Evolutionary conservation across 2,329 filamentous ascomycete genomes (phyloP).

Genomic region (Ophidiomyces ophidiicola): DNA sequence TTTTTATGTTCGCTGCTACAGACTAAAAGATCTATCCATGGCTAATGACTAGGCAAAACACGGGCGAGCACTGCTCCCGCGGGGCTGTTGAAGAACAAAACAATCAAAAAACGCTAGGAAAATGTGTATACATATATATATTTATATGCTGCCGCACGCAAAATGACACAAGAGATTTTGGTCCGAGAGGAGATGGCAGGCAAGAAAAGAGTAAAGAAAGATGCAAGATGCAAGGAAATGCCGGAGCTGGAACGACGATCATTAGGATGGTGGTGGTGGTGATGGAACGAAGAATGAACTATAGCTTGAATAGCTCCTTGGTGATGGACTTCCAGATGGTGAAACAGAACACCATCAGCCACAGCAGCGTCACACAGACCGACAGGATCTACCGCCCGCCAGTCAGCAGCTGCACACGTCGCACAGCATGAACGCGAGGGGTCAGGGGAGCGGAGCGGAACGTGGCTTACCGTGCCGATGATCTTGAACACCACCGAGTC

Average conservation of each 20-base stretch:
- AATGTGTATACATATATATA: not conserved
- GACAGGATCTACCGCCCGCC: conserved; percentile 8
- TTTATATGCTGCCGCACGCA: not conserved
- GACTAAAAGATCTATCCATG: too few relatives aligned
- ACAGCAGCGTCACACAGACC: conserved; percentile 11
- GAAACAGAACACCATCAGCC: conserved; percentile 14
- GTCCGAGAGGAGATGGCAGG: too few relatives aligned
- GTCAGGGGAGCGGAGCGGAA: not conserved
- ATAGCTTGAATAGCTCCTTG: conserved; percentile 13
- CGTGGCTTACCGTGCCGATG: conserved; percentile 14
- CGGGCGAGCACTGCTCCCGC: too few relatives aligned
- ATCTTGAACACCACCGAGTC: conserved; percentile 13
- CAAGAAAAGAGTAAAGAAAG: too few relatives aligned
- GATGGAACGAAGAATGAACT: not conserved
- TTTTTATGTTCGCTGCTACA: too few relatives aligned
- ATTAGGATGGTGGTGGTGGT: too few relatives aligned
- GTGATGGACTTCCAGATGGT: conserved; percentile 14
- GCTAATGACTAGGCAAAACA: too few relatives aligned
- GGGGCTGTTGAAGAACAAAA: too few relatives aligned
- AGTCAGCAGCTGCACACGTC: not conserved
- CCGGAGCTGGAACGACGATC: too few relatives aligned
- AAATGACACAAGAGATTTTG: too few relatives aligned
- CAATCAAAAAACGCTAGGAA: too few relatives aligned
- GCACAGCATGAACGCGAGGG: not conserved
- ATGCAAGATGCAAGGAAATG: too few relatives aligned